A percentile compares a stretch with the other conserved stretches of the same genome.
These are phyloP conservation scores for Cryphonectria nitschkei DNA, from an alignment of 2,329 filamentous ascomycete genomes.

Conservation along the genomic window DNA sequence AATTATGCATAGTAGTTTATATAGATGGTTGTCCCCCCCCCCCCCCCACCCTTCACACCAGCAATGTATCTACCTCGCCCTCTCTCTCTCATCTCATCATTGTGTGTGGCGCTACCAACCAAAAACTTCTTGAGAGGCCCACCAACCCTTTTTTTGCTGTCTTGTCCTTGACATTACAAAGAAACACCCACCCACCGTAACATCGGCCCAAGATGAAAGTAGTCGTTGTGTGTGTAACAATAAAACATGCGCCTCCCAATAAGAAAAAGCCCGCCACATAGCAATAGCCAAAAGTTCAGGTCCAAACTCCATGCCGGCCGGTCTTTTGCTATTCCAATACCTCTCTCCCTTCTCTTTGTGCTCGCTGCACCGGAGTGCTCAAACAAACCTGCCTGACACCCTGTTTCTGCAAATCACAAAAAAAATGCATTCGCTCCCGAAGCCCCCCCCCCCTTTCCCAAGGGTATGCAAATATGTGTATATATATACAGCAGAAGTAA, in stretches of 20 bases:
- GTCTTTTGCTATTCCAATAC: not conserved
- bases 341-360: not conserved
- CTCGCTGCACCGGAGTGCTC: not conserved
- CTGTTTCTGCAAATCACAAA: not conserved
- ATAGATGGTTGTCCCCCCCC: not conserved
- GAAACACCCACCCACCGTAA: not conserved
- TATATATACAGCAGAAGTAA: constrained; percentile 2
- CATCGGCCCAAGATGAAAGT: not conserved
- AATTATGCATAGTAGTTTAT: not conserved
- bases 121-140: not conserved
- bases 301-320: not conserved
- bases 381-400: not conserved
- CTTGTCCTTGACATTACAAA: not conserved
- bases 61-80: not conserved
- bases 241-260: not conserved
- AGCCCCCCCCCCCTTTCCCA: not conserved
- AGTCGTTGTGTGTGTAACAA: not conserved
- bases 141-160: not conserved
- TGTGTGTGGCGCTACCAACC: not conserved
- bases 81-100: not conserved
- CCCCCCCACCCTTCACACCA: not conserved
- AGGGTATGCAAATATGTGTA: not conserved
- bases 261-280: not conserved
- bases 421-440: not conserved
- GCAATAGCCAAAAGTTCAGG: not conserved